Conservation (phyloP, 768 basidiomycete species). For the Melanogaster broomeanus region DNA sequence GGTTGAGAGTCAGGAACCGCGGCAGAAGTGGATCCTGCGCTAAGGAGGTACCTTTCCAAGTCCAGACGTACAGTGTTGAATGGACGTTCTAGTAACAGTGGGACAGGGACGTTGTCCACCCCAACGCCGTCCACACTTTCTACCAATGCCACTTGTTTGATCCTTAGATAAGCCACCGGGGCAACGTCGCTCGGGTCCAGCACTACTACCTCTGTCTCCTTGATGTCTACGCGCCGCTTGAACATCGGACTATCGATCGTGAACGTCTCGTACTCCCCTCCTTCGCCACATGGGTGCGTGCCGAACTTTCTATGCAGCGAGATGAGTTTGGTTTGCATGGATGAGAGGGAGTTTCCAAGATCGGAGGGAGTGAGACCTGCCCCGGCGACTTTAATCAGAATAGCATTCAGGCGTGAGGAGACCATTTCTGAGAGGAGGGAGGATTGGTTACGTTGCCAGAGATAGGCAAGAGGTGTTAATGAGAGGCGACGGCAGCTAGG, state of each 20-base stretch:
- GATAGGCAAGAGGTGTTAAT: slow-evolving; percentile 79
- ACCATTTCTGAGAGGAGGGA: slow-evolving; percentile 89
- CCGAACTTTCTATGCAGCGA: slow-evolving; percentile 82
- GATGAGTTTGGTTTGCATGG: slow-evolving; percentile 72
- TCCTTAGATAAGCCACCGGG: slow-evolving; percentile 87
- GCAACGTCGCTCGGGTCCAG: slow-evolving; percentile 83
- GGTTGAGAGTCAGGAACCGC: neutral
- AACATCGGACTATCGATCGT: slow-evolving; percentile 91
- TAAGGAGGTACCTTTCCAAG: slow-evolving; percentile 13
- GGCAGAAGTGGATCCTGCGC: neutral
- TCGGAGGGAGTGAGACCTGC: slow-evolving; percentile 81
- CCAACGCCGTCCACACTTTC: slow-evolving; percentile 43
- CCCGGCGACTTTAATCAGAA: slow-evolving; percentile 95
- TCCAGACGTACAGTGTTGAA: slow-evolving; percentile 15
- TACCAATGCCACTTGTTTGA: slow-evolving; percentile 67
- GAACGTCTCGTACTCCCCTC: slow-evolving; percentile 95
- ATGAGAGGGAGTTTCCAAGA: slow-evolving; percentile 71
- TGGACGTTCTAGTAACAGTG: slow-evolving; percentile 47
- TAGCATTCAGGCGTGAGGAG: slow-evolving; percentile 69
- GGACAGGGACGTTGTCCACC: slow-evolving; percentile 35
- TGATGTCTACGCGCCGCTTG: slow-evolving; percentile 72
- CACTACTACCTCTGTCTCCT: slow-evolving; percentile 68
- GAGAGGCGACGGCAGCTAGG: slow-evolving; percentile 77
- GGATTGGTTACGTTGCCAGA: slow-evolving; percentile 94
- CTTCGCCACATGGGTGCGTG: slow-evolving; percentile 94